Conservation (phyloP, 2,329 filamentous ascomycete genomes). For the Penicillium digitatum region DNA sequence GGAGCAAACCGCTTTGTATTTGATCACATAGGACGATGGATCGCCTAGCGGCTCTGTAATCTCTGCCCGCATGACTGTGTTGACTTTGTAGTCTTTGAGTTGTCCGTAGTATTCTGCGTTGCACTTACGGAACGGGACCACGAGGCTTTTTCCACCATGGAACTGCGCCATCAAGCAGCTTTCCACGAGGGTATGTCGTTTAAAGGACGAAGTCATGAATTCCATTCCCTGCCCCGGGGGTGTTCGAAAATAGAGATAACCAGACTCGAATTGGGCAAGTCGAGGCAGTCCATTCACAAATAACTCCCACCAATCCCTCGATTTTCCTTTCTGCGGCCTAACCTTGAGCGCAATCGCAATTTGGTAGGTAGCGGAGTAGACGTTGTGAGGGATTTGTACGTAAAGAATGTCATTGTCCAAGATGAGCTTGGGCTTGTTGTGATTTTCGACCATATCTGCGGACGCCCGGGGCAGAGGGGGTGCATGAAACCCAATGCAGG, state of each 20-base stretch:
- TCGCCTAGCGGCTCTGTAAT: background rate
- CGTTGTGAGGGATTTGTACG: slow-evolving; percentile 14
- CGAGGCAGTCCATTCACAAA: slow-evolving; percentile 29
- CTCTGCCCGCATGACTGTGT: slow-evolving; percentile 7
- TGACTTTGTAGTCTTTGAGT: slow-evolving; percentile 29
- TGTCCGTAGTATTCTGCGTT: slow-evolving; percentile 27
- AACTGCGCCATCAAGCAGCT: slow-evolving; percentile 33
- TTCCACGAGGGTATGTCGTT: slow-evolving; percentile 25
- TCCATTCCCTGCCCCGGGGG: slow-evolving; percentile 29
- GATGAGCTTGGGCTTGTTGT: slow-evolving; percentile 9
- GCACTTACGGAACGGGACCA: slow-evolving; percentile 29
- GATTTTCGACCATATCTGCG: background rate
- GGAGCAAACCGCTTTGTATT: slow-evolving; percentile 30
- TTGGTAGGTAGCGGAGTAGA: slow-evolving; percentile 20
- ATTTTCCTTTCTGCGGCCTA: slow-evolving; percentile 14
- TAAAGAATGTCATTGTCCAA: slow-evolving; percentile 18
- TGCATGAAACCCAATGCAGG: background rate
- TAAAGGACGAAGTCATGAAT: slow-evolving; percentile 27
- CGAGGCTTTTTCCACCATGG: slow-evolving; percentile 17
- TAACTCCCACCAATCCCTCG: slow-evolving; percentile 28
- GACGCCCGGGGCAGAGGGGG: background rate
- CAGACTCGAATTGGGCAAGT: slow-evolving; percentile 22
- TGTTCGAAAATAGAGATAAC: slow-evolving; percentile 29
- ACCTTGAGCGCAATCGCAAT: slow-evolving; percentile 18
- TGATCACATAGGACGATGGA: slow-evolving; percentile 3